phyloP scores from a whole-genome alignment of 345 rosid species.

The Sapria himalayana region DNA sequence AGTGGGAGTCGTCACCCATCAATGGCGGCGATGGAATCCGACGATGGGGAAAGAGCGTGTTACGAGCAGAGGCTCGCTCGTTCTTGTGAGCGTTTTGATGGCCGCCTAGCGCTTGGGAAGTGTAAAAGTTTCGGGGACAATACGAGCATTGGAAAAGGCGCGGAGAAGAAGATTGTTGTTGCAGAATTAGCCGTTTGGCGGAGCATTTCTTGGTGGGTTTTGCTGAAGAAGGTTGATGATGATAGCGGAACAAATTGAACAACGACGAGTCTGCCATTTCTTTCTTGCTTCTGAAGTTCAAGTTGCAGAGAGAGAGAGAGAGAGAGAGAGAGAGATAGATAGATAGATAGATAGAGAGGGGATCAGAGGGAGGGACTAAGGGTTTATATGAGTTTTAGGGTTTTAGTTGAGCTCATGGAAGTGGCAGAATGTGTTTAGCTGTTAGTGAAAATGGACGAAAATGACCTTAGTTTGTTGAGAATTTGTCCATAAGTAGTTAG shows the following conservation, averaged over 20 bases:
- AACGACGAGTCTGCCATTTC: constrained; percentile 27
- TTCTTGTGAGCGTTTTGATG: constrained; percentile 96
- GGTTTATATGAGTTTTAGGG: constrained; percentile 12
- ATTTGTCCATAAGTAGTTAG: too few relatives aligned
- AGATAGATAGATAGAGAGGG: background rate
- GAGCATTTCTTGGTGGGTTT: constrained; percentile 10
- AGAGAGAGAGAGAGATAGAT: background rate
- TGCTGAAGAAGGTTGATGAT: constrained; percentile 8
- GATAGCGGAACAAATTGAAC: constrained; percentile 20
- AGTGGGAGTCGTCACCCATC: background rate
- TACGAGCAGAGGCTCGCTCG: constrained; percentile 75
- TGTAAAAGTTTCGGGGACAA: constrained; percentile 78
- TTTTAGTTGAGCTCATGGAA: constrained; percentile 1
- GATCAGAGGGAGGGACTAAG: background rate
- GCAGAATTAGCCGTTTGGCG: constrained; percentile 2
- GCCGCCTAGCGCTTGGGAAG: constrained; percentile 93
- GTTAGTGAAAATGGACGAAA: background rate
- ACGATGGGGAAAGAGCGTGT: constrained; percentile 11
- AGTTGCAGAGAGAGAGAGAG: constrained; percentile 6
- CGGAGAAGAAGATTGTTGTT: constrained; percentile 3
- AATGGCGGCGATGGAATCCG: background rate
- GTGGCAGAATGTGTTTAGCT: constrained; percentile 6
- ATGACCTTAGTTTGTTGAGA: constrained; percentile 6
- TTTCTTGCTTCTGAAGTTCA: background rate
- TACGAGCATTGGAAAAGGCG: constrained; percentile 57